Conservation (phyloP, 371 early-diverging fungal genomes). For the Scutellospora calospora region DNA sequence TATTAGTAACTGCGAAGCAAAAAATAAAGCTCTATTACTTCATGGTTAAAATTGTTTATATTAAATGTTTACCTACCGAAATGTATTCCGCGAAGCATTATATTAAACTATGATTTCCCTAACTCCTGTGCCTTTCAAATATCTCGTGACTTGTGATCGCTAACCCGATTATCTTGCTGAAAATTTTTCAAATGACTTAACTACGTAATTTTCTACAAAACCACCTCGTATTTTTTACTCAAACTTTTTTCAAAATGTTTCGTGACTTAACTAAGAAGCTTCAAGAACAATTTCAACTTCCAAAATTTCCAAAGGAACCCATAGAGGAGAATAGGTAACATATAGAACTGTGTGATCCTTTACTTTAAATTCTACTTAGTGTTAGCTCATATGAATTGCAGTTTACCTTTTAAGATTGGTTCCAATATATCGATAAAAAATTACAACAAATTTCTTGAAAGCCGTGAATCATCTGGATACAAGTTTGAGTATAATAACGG, state of each 20-base stretch:
- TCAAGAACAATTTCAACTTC: slow-evolving; percentile 18
- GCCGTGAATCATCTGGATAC: slow-evolving; percentile 30
- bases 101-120: slow-evolving; percentile 28
- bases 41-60: slow-evolving; percentile 34
- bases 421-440: slow-evolving; percentile 38
- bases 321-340: slow-evolving; percentile 39
- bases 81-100: slow-evolving; percentile 38
- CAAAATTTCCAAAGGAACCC: slow-evolving; percentile 41
- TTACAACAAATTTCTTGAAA: slow-evolving; percentile 32
- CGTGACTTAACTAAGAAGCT: slow-evolving; percentile 42
- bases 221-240: slow-evolving; percentile 31
- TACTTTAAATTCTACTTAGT: slow-evolving; percentile 36
- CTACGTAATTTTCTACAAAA: slow-evolving; percentile 36
- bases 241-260: slow-evolving; percentile 42
- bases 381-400: slow-evolving; percentile 39
- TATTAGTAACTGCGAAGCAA: slow-evolving; percentile 19
- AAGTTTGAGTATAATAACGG: slow-evolving; percentile 37
- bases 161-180: slow-evolving; percentile 1
- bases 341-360: slow-evolving; percentile 40
- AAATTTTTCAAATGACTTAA: not conserved
- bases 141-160: slow-evolving; percentile 39
- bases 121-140: slow-evolving; percentile 38
- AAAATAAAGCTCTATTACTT: slow-evolving; percentile 39
- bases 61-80: slow-evolving; percentile 40
- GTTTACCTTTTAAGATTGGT: slow-evolving; percentile 37